A percentile compares a stretch with the other conserved stretches of the same genome.
phyloP scores from a whole-genome alignment of 768 basidiomycete genomes.

The Termitomyces sp. region DNA sequence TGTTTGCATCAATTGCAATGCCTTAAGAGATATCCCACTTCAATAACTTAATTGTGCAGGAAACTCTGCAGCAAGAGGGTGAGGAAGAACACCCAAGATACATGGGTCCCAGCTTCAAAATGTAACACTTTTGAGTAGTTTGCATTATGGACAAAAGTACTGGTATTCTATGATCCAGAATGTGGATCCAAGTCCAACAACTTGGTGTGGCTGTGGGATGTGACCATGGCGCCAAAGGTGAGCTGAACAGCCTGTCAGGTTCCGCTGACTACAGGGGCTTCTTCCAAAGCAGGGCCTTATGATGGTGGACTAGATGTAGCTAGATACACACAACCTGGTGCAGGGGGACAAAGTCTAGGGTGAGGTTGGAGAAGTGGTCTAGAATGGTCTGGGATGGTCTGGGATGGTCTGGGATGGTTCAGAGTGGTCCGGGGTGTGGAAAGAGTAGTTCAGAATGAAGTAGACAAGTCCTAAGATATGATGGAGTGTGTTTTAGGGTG shows the following conservation, averaged over 20 bases:
- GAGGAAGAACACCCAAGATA: constrained; percentile 3
- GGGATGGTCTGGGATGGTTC: too few relatives aligned
- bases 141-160: constrained; percentile 7
- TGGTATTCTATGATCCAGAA: constrained; percentile 14
- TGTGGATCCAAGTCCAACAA: constrained; percentile 8
- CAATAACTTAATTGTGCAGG: constrained; percentile 16
- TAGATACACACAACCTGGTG: too few relatives aligned
- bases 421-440: too few relatives aligned
- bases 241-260: not conserved
- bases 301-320: too few relatives aligned
- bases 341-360: too few relatives aligned
- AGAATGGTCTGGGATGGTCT: too few relatives aligned
- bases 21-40: constrained; percentile 14
- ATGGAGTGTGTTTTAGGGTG: too few relatives aligned
- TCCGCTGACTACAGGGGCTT: too few relatives aligned
- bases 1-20: constrained; percentile 13
- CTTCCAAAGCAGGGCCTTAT: too few relatives aligned
- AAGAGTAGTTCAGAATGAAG: too few relatives aligned
- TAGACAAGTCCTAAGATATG: too few relatives aligned
- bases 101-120: constrained; percentile 8
- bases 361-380: too few relatives aligned
- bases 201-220: constrained; percentile 4
- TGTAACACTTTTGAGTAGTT: not conserved
- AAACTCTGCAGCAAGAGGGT: constrained; percentile 12
- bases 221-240: constrained; percentile 7